Conservation (phyloP, 371 early-diverging fungal genomes). For the Apophysomyces trapeziformis region DNA sequence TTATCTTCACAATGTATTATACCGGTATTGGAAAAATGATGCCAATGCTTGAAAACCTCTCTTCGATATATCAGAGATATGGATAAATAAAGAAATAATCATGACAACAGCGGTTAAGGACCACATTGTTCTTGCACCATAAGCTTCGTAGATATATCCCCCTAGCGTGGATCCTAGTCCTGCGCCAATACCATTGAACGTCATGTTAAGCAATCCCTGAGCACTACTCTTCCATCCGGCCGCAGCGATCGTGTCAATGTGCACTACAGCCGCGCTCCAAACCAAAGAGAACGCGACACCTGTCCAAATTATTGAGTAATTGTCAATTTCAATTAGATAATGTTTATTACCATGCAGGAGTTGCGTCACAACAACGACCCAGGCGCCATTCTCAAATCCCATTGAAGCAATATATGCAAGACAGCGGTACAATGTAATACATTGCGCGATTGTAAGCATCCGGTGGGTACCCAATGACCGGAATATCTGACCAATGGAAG, state of each 20-base stretch:
- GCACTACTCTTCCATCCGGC: conserved; percentile 27
- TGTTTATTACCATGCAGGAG: conserved; percentile 32
- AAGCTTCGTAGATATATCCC: conserved; percentile 33
- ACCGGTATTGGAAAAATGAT: neutral
- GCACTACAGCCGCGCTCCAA: conserved; percentile 43
- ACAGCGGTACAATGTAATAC: conserved; percentile 29
- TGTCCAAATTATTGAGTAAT: conserved; percentile 2
- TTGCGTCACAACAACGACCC: conserved; percentile 30
- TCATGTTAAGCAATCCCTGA: conserved; percentile 40
- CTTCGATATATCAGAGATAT: conserved; percentile 3
- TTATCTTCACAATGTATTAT: conserved; percentile 2
- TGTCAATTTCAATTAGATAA: neutral
- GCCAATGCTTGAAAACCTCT: neutral
- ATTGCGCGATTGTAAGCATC: conserved; percentile 35
- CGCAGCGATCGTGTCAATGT: conserved; percentile 40
- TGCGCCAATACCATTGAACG: conserved; percentile 39
- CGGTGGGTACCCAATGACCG: conserved; percentile 24
- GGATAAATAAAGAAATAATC: conserved; percentile 24
- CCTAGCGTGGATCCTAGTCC: conserved; percentile 33
- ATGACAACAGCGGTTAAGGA: conserved; percentile 14
- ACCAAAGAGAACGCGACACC: conserved; percentile 30
- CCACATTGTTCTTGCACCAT: conserved; percentile 38
- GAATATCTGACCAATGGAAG: conserved; percentile 21
- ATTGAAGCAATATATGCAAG: conserved; percentile 29
- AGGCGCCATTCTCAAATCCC: conserved; percentile 21